These are phyloP conservation scores for Pachysandra terminalis DNA, from an alignment of 164 flowering plant species.

Conservation along the genomic window DNA sequence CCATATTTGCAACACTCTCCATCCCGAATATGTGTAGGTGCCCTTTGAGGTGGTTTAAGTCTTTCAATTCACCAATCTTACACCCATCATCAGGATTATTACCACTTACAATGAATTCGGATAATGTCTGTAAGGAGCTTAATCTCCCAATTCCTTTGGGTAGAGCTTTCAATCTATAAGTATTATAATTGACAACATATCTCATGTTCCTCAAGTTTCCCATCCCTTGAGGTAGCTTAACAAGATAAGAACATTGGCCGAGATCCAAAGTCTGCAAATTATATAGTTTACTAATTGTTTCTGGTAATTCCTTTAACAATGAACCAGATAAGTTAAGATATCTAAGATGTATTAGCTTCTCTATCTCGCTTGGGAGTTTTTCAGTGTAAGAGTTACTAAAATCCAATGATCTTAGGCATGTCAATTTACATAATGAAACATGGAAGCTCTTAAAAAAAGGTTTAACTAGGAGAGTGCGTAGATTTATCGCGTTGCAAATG, in stretches of 20 bases:
- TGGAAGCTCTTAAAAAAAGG: neutral
- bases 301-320: neutral
- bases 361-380: neutral
- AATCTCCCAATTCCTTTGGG: neutral
- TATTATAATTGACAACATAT: neutral
- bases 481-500: neutral
- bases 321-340: neutral
- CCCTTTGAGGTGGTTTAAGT: no score
- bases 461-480: neutral
- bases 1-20: no score
- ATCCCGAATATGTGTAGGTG: no score
- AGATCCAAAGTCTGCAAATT: slow-evolving; percentile 4
- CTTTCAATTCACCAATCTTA: neutral
- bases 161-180: neutral
- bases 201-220: neutral
- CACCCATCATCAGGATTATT: neutral
- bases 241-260: neutral
- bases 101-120: neutral
- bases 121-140: neutral
- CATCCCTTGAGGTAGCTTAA: neutral
- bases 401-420: neutral
- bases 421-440: neutral
- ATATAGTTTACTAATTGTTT: neutral
- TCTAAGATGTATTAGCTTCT: slow-evolving; percentile 5
- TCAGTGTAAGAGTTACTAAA: neutral